These are phyloP conservation scores for Daphne laureola DNA, from an alignment of 441 rosid genomes.

Conservation along the genomic window DNA sequence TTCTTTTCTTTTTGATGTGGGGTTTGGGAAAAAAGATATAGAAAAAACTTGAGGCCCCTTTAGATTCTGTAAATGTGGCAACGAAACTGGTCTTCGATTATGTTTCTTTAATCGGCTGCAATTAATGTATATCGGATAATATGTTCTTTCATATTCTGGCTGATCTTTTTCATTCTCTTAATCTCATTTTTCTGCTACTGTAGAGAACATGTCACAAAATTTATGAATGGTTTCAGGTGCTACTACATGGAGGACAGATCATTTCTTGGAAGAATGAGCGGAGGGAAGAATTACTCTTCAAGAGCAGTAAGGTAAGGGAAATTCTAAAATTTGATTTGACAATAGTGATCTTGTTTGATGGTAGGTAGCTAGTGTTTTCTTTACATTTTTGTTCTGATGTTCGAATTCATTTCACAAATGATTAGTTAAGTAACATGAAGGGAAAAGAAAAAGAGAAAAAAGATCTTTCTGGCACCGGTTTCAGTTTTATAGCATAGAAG, in stretches of 20 bases:
- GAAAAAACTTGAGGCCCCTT: neutral
- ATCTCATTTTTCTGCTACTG: no score
- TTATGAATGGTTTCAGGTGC: slow-evolving; percentile 54
- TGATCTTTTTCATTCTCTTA: no score
- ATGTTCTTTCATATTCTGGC: no score
- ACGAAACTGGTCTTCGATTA: neutral
- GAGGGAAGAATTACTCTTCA: slow-evolving; percentile 74
- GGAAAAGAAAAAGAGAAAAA: neutral
- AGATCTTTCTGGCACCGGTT: neutral
- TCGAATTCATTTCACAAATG: no score
- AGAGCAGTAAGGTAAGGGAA: slow-evolving; percentile 71
- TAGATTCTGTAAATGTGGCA: neutral
- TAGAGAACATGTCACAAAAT: neutral
- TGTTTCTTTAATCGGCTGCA: no score
- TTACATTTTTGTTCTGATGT: no score
- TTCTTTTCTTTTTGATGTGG: neutral
- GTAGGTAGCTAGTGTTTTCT: no score
- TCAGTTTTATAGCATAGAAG: neutral
- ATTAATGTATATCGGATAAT: no score
- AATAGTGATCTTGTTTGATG: neutral
- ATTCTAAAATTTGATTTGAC: neutral
- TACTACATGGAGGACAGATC: slow-evolving; percentile 79
- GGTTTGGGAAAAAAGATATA: neutral
- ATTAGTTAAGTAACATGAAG: no score
- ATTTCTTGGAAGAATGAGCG: slow-evolving; percentile 91